phyloP scores from a whole-genome alignment of 164 flowering plant genomes.

The Hamamelis virginiana region DNA sequence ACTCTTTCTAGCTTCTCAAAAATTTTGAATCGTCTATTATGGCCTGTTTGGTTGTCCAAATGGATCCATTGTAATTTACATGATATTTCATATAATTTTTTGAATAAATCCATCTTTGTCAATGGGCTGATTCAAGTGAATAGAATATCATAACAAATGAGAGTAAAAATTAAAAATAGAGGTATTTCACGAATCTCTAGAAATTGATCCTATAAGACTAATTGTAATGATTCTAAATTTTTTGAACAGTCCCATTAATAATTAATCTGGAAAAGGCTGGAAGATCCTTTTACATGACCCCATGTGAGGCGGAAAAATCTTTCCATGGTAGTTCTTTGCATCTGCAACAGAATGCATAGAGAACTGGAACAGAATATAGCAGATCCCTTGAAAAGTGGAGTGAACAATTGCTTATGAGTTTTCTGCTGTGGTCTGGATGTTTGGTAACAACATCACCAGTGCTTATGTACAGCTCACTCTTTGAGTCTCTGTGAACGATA shows the following conservation, averaged over 20 bases:
- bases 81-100: too few relatives aligned
- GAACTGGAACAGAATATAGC: conserved; percentile 91
- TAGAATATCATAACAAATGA: too few relatives aligned
- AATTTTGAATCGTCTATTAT: too few relatives aligned
- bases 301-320: conserved; percentile 75
- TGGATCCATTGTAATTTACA: too few relatives aligned
- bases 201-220: conserved; percentile 48
- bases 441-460: conserved; percentile 55
- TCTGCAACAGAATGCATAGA: conserved; percentile 76
- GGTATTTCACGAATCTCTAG: too few relatives aligned
- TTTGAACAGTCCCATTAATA: conserved; percentile 77
- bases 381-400: conserved; percentile 74
- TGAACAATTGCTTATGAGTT: conserved; percentile 78
- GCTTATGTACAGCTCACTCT: conserved; percentile 66
- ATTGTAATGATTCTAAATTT: too few relatives aligned
- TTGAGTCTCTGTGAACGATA: conserved; percentile 71
- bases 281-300: conserved; percentile 63
- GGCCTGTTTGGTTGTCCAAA: too few relatives aligned
- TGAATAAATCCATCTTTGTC: too few relatives aligned
- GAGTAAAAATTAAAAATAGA: too few relatives aligned
- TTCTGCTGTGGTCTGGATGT: conserved; percentile 68
- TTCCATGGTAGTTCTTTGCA: conserved; percentile 68
- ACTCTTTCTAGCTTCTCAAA: too few relatives aligned
- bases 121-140: too few relatives aligned
- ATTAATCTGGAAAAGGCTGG: conserved; percentile 91